Evolutionary conservation across 305 asterid species (phyloP).

Genomic region (Plantago lanceolata): DNA sequence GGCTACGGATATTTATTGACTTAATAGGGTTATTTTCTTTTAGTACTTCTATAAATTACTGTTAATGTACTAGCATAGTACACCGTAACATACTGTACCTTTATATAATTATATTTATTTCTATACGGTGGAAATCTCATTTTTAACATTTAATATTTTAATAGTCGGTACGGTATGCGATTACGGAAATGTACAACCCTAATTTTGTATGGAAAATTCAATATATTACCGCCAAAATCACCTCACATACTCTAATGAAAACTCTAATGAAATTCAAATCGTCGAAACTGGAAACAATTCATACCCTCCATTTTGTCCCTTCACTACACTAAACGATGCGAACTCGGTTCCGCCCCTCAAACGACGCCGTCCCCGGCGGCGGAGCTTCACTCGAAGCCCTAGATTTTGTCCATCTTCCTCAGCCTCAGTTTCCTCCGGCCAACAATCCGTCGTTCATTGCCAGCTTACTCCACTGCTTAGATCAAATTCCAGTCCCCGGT

Average conservation of each 20-base stretch:
- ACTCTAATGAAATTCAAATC: constrained; percentile 24
- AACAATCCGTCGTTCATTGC: constrained; percentile 22
- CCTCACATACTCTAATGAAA: background rate
- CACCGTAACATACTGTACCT: too few species aligned
- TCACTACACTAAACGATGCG: constrained; percentile 49
- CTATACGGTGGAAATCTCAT: too few species aligned
- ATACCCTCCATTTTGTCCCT: background rate
- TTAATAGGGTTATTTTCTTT: too few species aligned
- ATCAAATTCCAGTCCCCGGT: constrained; percentile 38
- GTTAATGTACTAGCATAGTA: too few species aligned
- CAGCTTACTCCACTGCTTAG: constrained; percentile 32
- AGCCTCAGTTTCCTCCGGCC: constrained; percentile 48
- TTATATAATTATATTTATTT: too few species aligned
- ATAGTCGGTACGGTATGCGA: too few species aligned
- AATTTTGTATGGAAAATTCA: too few species aligned
- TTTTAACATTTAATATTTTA: too few species aligned
- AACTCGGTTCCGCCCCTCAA: constrained; percentile 70
- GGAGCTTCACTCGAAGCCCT: constrained; percentile 34
- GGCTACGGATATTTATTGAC: too few species aligned
- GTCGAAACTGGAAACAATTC: constrained; percentile 21
- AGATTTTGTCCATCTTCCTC: constrained; percentile 57
- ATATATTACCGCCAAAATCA: constrained; percentile 9
- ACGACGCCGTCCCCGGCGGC: constrained; percentile 17
- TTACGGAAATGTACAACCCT: too few species aligned
- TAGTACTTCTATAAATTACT: too few species aligned